A percentile compares a stretch with the other conserved stretches of the same genome.
These are phyloP conservation scores for Neoarthrinium moseri DNA, from an alignment of 2,329 filamentous ascomycete species.

Conservation along the genomic window DNA sequence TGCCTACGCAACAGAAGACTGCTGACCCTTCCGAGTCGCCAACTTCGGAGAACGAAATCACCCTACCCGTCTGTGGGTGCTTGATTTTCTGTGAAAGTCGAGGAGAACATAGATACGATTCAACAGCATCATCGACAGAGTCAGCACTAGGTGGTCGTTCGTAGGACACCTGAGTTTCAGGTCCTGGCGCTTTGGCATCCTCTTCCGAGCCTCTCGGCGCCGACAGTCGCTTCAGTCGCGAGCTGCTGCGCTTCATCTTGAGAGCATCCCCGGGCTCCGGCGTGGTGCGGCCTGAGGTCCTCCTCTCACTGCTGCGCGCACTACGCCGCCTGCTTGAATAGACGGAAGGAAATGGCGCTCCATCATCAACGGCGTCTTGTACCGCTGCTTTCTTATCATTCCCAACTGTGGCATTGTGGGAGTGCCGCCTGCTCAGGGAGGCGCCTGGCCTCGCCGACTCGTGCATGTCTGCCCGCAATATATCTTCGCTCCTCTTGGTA, in stretches of 20 bases:
- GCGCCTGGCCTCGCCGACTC: constrained; percentile 20
- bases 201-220: constrained; percentile 35
- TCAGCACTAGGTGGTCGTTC: constrained; percentile 78
- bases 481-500: constrained; percentile 24
- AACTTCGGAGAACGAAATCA: constrained; percentile 95
- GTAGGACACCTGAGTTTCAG: constrained; percentile 52
- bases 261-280: constrained; percentile 45
- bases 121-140: constrained; percentile 85
- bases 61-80: constrained; percentile 80
- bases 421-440: constrained; percentile 18
- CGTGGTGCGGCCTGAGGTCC: constrained; percentile 46
- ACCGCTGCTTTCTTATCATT: constrained; percentile 21
- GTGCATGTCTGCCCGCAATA: constrained; percentile 26
- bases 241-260: constrained; percentile 54
- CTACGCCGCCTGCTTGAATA: constrained; percentile 59
- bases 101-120: constrained; percentile 78
- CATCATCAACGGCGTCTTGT: constrained; percentile 50
- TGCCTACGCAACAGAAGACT: constrained; percentile 95
- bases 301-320: constrained; percentile 41
- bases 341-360: constrained; percentile 68
- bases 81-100: constrained; percentile 84
- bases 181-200: constrained; percentile 25
- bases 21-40: constrained; percentile 89
- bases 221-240: constrained; percentile 58
- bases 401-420: constrained; percentile 20